Percentiles rank a stretch among this genome's conserved stretches.
These are phyloP conservation scores for Cardamine occulta DNA, from an alignment of 345 rosid genomes.

Conservation along the genomic window DNA sequence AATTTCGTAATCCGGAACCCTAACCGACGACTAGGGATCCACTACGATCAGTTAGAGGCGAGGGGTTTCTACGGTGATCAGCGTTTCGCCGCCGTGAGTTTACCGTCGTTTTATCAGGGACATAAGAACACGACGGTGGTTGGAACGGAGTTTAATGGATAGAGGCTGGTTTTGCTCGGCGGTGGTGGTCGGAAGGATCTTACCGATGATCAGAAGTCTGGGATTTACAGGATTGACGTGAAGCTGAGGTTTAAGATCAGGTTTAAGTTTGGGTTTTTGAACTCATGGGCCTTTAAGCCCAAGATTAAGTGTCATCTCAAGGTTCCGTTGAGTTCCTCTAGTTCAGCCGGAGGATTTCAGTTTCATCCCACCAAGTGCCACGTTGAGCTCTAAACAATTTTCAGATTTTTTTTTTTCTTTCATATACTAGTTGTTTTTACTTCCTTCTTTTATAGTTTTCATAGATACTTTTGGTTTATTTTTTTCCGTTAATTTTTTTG, in stretches of 20 bases:
- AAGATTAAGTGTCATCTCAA: slow-evolving; percentile 57
- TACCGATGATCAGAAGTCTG: slow-evolving; percentile 45
- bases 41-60: slow-evolving; percentile 55
- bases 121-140: slow-evolving; percentile 63
- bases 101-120: slow-evolving; percentile 67
- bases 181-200: slow-evolving; percentile 35
- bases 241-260: slow-evolving; percentile 56
- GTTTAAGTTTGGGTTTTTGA: slow-evolving; percentile 59
- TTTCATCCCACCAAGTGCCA: slow-evolving; percentile 54
- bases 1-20: slow-evolving; percentile 61
- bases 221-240: slow-evolving; percentile 56
- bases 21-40: slow-evolving; percentile 57
- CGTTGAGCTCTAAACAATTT: slow-evolving; percentile 39
- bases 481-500: too few relatives aligned
- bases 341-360: slow-evolving; percentile 10
- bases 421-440: neutral
- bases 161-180: slow-evolving; percentile 35
- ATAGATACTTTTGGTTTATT: neutral
- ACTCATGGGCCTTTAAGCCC: slow-evolving; percentile 57
- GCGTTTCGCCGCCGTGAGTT: slow-evolving; percentile 36
- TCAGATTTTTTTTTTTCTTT: neutral
- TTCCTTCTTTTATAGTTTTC: neutral
- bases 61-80: slow-evolving; percentile 48
- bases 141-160: slow-evolving; percentile 46
- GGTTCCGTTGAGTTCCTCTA: slow-evolving; percentile 49